Conservation (phyloP, 768 basidiomycete genomes). For the Hygrocybe coccinea region DNA sequence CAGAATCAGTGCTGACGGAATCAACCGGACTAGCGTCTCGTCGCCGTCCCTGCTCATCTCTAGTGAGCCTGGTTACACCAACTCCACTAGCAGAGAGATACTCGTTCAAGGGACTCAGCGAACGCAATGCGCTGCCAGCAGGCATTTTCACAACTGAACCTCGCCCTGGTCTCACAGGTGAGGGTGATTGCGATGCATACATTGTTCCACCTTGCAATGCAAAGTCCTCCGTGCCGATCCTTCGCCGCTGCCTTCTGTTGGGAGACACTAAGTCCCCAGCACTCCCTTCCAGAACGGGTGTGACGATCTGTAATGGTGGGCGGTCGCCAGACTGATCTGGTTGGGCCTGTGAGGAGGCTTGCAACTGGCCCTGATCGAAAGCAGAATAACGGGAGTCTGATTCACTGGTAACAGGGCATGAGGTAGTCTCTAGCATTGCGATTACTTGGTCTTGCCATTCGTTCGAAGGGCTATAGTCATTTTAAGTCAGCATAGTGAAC, state of each 20-base stretch:
- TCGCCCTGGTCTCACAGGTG: neutral
- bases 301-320: neutral
- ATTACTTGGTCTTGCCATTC: constrained; percentile 79
- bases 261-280: constrained; percentile 23
- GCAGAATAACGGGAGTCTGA: constrained; percentile 3
- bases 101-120: neutral
- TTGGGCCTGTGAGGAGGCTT: neutral
- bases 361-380: neutral
- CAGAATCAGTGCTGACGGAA: constrained; percentile 33
- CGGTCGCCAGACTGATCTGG: neutral
- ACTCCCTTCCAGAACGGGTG: neutral
- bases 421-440: constrained; percentile 33
- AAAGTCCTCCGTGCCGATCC: constrained; percentile 36
- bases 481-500: neutral
- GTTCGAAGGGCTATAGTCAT: constrained; percentile 57
- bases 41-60: constrained; percentile 5
- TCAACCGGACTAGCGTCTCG: constrained; percentile 30
- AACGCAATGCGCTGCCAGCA: neutral
- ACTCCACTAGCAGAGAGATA: constrained; percentile 6
- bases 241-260: constrained; percentile 46
- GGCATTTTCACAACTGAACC: neutral
- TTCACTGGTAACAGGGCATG: constrained; percentile 11
- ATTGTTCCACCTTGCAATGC: constrained; percentile 1
- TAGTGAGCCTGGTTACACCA: constrained; percentile 3
- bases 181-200: neutral